phyloP scores from a whole-genome alignment of 2,329 filamentous ascomycete genomes.

The Pyricularia sp. region DNA sequence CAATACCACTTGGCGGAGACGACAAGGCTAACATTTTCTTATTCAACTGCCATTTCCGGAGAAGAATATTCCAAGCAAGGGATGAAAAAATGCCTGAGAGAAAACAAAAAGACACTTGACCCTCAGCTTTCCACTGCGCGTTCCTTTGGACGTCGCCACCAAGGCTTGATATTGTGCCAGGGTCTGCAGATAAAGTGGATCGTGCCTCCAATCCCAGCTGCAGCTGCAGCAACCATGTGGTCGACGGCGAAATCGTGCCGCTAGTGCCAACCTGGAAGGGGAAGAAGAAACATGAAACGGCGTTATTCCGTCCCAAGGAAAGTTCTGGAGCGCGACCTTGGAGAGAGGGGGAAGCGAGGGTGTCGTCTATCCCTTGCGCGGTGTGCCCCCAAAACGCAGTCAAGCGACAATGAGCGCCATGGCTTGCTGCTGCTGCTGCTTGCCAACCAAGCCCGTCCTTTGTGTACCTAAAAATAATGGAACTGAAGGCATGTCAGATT shows the following conservation, averaged over 20 bases:
- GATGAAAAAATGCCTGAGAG: neutral
- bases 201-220: neutral
- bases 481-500: no score
- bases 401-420: no score
- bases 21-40: neutral
- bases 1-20: neutral
- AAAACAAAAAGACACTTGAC: no score
- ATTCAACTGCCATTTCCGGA: neutral
- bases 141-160: neutral
- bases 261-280: neutral
- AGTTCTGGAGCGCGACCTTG: no score
- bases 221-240: neutral
- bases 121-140: neutral
- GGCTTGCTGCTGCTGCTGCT: no score
- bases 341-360: no score
- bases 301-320: no score
- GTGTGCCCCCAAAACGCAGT: no score
- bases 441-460: no score
- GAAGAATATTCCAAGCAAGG: neutral
- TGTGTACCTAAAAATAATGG: no score
- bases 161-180: neutral
- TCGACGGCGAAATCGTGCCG: neutral
- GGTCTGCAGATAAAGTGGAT: neutral
- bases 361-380: no score
- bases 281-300: neutral